phyloP scores from a whole-genome alignment of 2,329 filamentous ascomycete species.

The Colletotrichum spinosum region DNA sequence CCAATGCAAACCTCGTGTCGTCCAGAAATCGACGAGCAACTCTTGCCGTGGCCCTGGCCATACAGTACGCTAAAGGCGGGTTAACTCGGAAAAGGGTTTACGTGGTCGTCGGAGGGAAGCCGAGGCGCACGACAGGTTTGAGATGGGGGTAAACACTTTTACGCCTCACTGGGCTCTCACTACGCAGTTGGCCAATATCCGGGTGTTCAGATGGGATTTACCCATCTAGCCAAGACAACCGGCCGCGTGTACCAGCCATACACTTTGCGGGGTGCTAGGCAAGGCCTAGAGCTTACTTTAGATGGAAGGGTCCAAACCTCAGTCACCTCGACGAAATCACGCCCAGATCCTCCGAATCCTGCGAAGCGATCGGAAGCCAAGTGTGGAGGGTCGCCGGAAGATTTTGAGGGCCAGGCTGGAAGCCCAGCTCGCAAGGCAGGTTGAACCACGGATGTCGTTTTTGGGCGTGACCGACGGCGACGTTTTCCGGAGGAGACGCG shows the following conservation, averaged over 20 bases:
- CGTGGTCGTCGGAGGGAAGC: slow-evolving; percentile 11
- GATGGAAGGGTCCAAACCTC: no score
- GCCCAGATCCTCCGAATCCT: neutral
- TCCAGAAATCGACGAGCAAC: slow-evolving; percentile 4
- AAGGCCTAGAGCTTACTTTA: no score
- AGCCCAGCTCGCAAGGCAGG: neutral
- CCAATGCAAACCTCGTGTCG: neutral
- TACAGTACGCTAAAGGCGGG: neutral
- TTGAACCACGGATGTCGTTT: slow-evolving; percentile 22
- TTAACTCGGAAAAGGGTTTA: neutral
- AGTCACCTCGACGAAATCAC: no score
- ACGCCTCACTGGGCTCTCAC: no score
- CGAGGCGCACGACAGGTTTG: slow-evolving; percentile 19
- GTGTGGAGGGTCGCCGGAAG: neutral
- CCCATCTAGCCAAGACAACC: no score
- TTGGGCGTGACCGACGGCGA: slow-evolving; percentile 7
- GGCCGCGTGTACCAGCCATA: no score
- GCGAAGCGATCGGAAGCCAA: slow-evolving; percentile 2
- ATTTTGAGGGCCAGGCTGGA: neutral
- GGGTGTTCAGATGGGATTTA: no score
- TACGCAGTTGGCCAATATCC: no score
- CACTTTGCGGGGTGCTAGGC: no score
- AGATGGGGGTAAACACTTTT: neutral
- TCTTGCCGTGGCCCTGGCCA: slow-evolving; percentile 2
- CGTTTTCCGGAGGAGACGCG: neutral